These are phyloP conservation scores for Waltergamsia citrina DNA, from an alignment of 2,329 filamentous ascomycete species.

Conservation along the genomic window DNA sequence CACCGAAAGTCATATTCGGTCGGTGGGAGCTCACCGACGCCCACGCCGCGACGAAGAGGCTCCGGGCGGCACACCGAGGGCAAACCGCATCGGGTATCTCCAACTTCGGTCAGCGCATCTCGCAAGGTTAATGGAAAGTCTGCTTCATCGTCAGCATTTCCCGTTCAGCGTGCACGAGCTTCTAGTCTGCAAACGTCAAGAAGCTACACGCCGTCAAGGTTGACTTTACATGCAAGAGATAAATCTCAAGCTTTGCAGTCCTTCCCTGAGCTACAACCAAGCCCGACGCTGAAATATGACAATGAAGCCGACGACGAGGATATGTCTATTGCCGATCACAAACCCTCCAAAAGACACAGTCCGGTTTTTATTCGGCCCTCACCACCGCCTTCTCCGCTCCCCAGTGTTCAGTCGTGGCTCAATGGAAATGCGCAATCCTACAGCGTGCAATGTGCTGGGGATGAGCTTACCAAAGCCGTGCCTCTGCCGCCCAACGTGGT, in stretches of 20 bases:
- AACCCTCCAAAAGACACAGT: conserved; percentile 5
- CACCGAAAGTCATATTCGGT: conserved; percentile 5
- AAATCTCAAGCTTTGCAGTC: no score
- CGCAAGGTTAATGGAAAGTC: no score
- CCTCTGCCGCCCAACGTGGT: conserved; percentile 43
- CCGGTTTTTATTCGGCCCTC: conserved; percentile 19
- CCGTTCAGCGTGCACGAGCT: neutral
- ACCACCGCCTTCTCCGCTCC: conserved; percentile 21
- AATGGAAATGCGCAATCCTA: conserved; percentile 19
- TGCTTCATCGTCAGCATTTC: neutral
- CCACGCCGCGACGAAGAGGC: neutral
- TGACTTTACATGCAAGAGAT: no score
- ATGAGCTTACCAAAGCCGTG: conserved; percentile 27
- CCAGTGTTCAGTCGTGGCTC: conserved; percentile 25
- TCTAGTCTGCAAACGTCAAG: conserved; percentile 3
- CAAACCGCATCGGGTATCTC: no score
- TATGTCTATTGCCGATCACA: neutral
- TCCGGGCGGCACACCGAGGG: neutral
- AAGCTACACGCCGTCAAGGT: no score
- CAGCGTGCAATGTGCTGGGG: conserved; percentile 16
- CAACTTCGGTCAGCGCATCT: no score
- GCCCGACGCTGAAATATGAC: no score
- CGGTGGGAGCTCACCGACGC: neutral
- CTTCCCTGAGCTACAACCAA: no score
- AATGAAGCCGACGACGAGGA: conserved; percentile 1